Conservation (phyloP, 2,329 filamentous ascomycete species). For the Berkeleyomyces basicola region DNA sequence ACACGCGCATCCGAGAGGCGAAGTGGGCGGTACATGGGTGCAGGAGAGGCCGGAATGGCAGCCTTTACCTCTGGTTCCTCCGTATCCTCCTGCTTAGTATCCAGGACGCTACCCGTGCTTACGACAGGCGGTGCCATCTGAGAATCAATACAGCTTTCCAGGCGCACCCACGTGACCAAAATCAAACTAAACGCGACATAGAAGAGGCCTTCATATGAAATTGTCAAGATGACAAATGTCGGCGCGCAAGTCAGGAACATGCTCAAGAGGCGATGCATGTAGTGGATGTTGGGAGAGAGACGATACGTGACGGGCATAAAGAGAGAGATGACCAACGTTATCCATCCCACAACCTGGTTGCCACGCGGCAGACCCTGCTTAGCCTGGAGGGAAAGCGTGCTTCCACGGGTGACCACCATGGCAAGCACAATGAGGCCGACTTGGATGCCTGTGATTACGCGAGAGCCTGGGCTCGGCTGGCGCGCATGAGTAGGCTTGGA, state of each 20-base stretch:
- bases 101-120: not conserved
- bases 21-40: constrained; percentile 41
- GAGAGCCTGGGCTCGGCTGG: constrained; percentile 14
- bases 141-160: constrained; percentile 49
- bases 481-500: constrained; percentile 17
- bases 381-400: constrained; percentile 67
- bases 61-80: constrained; percentile 15
- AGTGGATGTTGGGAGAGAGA: constrained; percentile 66
- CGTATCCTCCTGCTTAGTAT: not conserved
- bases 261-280: constrained; percentile 74
- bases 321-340: constrained; percentile 58
- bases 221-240: constrained; percentile 86
- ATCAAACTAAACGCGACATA: constrained; percentile 78
- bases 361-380: constrained; percentile 72
- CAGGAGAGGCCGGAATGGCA: constrained; percentile 7
- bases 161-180: constrained; percentile 74
- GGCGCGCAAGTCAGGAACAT: constrained; percentile 89
- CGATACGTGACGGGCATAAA: constrained; percentile 68
- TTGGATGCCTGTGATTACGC: constrained; percentile 48
- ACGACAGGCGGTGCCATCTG: not conserved
- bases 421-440: constrained; percentile 64
- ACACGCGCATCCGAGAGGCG: constrained; percentile 72
- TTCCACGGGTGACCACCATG: constrained; percentile 75
- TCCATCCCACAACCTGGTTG: constrained; percentile 76
- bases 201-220: constrained; percentile 93